Evolutionary conservation across 257 asterid genomes (phyloP).

Genomic region (Voacanga thouarsii): DNA sequence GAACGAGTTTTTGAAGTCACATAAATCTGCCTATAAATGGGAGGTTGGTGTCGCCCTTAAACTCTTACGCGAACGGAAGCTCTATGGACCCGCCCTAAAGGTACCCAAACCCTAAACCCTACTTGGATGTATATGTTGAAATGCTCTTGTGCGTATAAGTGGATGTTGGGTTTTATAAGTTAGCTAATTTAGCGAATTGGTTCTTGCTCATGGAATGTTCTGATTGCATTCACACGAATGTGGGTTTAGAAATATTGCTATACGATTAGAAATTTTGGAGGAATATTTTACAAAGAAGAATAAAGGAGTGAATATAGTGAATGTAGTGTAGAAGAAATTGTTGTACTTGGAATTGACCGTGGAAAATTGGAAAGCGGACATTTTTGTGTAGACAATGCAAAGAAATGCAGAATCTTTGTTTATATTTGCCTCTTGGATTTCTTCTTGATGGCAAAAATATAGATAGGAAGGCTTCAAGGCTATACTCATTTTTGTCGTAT

Average conservation of each 20-base stretch:
- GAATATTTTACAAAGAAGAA: background rate
- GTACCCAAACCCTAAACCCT: conserved; percentile 22
- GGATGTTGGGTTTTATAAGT: background rate
- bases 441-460: background rate
- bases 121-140: background rate
- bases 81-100: conserved; percentile 78
- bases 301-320: background rate
- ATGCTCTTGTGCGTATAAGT: background rate
- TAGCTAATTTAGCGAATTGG: background rate
- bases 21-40: conserved; percentile 84
- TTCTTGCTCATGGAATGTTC: background rate
- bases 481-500: background rate
- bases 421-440: background rate
- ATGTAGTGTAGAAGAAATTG: background rate
- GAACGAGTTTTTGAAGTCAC: conserved; percentile 65
- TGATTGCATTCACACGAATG: background rate
- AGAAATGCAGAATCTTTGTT: background rate
- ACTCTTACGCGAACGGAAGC: conserved; percentile 67
- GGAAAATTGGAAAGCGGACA: background rate
- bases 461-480: no score
- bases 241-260: background rate
- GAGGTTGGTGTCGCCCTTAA: conserved; percentile 77
- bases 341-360: background rate
- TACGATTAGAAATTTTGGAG: background rate
- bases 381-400: background rate